Percentiles rank a stretch among this genome's conserved stretches.
Conservation (phyloP, 441 rosid species). For the Metrosideros polymorpha region DNA sequence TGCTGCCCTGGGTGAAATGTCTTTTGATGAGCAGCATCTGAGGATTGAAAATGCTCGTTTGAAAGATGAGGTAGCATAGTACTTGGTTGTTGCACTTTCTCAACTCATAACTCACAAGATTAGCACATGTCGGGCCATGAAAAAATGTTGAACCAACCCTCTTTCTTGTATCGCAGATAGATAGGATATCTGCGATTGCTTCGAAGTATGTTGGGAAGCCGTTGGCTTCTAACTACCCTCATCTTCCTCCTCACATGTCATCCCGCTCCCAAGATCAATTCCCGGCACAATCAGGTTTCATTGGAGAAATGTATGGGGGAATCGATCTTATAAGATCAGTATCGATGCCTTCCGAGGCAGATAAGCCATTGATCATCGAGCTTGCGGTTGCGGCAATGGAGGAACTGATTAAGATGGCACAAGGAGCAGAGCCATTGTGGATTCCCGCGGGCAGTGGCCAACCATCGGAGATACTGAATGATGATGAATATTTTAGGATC, state of each 20-base stretch:
- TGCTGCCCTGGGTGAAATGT: slow-evolving; percentile 84
- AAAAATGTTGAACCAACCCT: not conserved
- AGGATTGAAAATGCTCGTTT: slow-evolving; percentile 78
- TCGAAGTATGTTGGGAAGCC: slow-evolving; percentile 9
- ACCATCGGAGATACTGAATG: slow-evolving; percentile 25
- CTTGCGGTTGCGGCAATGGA: slow-evolving; percentile 91
- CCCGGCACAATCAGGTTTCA: not conserved
- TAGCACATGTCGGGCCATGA: not conserved
- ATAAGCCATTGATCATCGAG: slow-evolving; percentile 61
- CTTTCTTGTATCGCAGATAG: not conserved
- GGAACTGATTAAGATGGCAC: slow-evolving; percentile 71
- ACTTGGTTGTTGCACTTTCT: not conserved
- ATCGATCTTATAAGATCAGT: slow-evolving; percentile 59
- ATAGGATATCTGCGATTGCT: not conserved
- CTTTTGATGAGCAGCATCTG: slow-evolving; percentile 87
- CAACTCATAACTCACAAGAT: not conserved
- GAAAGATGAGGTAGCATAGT: slow-evolving; percentile 66
- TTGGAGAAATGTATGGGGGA: slow-evolving; percentile 1
- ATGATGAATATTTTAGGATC: slow-evolving; percentile 54
- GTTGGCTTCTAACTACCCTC: slow-evolving; percentile 9
- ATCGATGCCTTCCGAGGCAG: slow-evolving; percentile 44
- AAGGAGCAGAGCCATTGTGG: slow-evolving; percentile 77
- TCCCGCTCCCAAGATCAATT: not conserved
- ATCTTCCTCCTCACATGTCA: not conserved
- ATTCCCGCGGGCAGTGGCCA: slow-evolving; percentile 37